Conservation (phyloP, 2,329 filamentous ascomycete species). For the Colletotrichum higginsianum region DNA sequence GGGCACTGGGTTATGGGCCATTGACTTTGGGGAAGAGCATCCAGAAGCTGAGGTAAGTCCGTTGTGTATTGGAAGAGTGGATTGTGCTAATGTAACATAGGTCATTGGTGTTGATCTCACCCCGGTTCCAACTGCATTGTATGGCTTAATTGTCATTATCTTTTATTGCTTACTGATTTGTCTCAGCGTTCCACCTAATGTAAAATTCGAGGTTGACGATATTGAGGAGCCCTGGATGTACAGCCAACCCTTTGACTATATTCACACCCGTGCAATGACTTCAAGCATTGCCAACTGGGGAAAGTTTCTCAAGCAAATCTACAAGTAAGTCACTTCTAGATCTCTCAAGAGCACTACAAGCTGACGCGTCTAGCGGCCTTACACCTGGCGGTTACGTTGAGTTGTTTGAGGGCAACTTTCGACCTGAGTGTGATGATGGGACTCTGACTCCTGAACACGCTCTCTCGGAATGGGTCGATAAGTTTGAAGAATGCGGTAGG, state of each 20-base stretch:
- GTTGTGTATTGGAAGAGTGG: slow-evolving; percentile 40
- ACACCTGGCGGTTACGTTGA: slow-evolving; percentile 59
- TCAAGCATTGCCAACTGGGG: slow-evolving; percentile 53
- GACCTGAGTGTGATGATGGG: slow-evolving; percentile 52
- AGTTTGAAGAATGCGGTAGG: slow-evolving; percentile 51
- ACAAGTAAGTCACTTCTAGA: slow-evolving; percentile 49
- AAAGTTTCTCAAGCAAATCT: slow-evolving; percentile 62
- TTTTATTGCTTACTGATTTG: slow-evolving; percentile 39
- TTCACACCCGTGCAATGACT: slow-evolving; percentile 54
- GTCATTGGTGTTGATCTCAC: slow-evolving; percentile 51
- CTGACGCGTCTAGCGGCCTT: slow-evolving; percentile 42
- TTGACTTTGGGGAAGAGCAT: slow-evolving; percentile 44
- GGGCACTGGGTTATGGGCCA: slow-evolving; percentile 33
- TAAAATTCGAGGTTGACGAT: slow-evolving; percentile 55
- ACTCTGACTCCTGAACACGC: slow-evolving; percentile 21
- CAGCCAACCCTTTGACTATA: background rate
- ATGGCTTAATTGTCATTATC: background rate
- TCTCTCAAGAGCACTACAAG: background rate
- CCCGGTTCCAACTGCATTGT: slow-evolving; percentile 50
- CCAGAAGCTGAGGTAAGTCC: slow-evolving; percentile 48
- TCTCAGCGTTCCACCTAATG: slow-evolving; percentile 67
- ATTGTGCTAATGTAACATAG: slow-evolving; percentile 53
- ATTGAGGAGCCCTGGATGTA: background rate
- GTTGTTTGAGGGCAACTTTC: slow-evolving; percentile 52
- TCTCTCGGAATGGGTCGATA: slow-evolving; percentile 46